These are phyloP conservation scores for Lobosporangium transversale DNA, from an alignment of 192 early-diverging fungal species.

Conservation along the genomic window DNA sequence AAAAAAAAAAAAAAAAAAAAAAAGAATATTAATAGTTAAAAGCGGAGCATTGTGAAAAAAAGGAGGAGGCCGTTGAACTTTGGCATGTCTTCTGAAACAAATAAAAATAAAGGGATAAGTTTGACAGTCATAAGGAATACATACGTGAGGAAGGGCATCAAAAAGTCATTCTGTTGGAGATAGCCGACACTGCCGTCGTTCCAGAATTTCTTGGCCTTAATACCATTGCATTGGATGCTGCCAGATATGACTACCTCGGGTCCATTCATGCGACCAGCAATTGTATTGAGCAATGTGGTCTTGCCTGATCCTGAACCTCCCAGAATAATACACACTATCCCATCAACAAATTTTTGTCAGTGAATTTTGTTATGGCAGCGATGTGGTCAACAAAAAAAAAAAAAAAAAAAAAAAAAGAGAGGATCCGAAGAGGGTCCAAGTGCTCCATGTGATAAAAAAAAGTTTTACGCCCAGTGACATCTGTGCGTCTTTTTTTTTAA, in stretches of 20 bases:
- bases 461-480: too few relatives aligned
- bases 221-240: slow-evolving; percentile 58
- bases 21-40: too few relatives aligned
- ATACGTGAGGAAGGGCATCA: slow-evolving; percentile 53
- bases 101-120: neutral
- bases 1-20: too few relatives aligned
- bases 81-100: neutral
- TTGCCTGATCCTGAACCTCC: slow-evolving; percentile 86
- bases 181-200: slow-evolving; percentile 53
- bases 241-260: slow-evolving; percentile 58
- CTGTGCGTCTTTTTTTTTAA: too few relatives aligned
- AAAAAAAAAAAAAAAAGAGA: too few relatives aligned
- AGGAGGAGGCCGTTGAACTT: neutral
- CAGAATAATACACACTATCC: slow-evolving; percentile 80
- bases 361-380: too few relatives aligned
- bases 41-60: neutral
- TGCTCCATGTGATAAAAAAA: too few relatives aligned
- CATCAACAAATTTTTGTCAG: too few relatives aligned
- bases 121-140: neutral
- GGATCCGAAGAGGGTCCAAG: too few relatives aligned
- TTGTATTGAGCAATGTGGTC: slow-evolving; percentile 78
- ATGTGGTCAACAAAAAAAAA: too few relatives aligned
- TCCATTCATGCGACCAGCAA: slow-evolving; percentile 70
- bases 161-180: slow-evolving; percentile 48
- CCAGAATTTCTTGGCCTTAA: slow-evolving; percentile 51